Evolutionary conservation across 106 monocot genomes (phyloP).

Genomic region (Platanthera guangdongensis): DNA sequence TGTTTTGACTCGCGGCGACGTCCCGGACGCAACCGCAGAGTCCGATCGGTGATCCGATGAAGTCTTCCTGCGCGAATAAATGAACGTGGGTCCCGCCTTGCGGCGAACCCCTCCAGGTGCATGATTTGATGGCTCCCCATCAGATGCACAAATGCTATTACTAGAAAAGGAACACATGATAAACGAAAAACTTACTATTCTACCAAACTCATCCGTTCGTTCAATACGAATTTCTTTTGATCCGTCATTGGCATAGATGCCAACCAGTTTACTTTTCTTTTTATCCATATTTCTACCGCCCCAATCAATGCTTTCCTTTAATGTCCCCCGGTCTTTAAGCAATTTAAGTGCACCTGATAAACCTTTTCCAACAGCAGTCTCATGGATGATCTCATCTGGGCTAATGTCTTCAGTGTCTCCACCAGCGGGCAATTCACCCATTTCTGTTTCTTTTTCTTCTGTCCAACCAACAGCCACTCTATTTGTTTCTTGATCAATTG

Average conservation of each 20-base stretch:
- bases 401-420: conserved; percentile 38
- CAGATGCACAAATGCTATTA: background rate
- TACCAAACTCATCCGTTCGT: conserved; percentile 87
- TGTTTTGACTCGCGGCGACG: too few relatives aligned
- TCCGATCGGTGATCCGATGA: too few relatives aligned
- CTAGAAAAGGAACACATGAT: background rate
- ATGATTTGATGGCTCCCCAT: too few relatives aligned
- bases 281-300: conserved; percentile 97
- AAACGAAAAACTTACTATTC: conserved; percentile 56
- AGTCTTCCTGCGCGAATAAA: too few relatives aligned
- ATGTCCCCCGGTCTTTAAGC: conserved; percentile 73
- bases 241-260: conserved; percentile 64
- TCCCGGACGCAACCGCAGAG: too few relatives aligned
- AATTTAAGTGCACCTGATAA: conserved; percentile 85
- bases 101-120: too few relatives aligned
- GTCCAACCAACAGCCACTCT: conserved; percentile 23
- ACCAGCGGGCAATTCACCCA: conserved; percentile 21
- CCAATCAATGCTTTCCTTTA: conserved; percentile 83
- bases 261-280: conserved; percentile 93
- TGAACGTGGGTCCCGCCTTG: too few relatives aligned
- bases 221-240: conserved; percentile 93
- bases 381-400: conserved; percentile 83
- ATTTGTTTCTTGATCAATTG: conserved; percentile 24
- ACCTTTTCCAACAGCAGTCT: conserved; percentile 81
- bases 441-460: conserved; percentile 39